phyloP scores from a whole-genome alignment of 202 grass and related monocot species.

The Panicum virgatum region DNA sequence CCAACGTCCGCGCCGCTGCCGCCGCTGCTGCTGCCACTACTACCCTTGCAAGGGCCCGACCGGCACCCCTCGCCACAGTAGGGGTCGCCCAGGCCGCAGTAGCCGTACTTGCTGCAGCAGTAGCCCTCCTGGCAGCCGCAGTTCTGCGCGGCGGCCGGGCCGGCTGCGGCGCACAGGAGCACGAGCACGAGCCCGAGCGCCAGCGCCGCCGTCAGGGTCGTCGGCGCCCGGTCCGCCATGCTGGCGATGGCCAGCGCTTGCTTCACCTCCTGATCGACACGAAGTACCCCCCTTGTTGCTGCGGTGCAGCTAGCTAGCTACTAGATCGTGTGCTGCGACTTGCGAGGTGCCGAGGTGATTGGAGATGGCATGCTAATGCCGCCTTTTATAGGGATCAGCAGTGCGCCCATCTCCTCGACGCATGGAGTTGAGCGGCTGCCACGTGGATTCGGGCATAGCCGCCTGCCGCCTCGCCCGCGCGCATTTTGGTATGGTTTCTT shows the following conservation, averaged over 20 bases:
- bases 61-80: slow-evolving; percentile 55
- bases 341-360: neutral
- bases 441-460: neutral
- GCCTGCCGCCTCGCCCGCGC: too few species aligned
- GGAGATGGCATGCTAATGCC: neutral
- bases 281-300: too few species aligned
- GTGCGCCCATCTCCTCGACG: neutral
- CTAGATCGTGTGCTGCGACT: neutral
- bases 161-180: neutral
- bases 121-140: slow-evolving; percentile 47
- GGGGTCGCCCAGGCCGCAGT: slow-evolving; percentile 42
- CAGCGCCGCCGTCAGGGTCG: neutral
- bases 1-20: slow-evolving; percentile 39
- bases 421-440: neutral
- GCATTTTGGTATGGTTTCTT: too few species aligned
- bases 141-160: slow-evolving; percentile 45
- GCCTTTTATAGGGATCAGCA: neutral
- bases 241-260: neutral
- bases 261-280: neutral
- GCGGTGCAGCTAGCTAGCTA: neutral
- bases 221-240: neutral
- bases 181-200: slow-evolving; percentile 1
- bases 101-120: slow-evolving; percentile 66
- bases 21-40: neutral
- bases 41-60: neutral